Base-by-base conservation (phyloP, 768 basidiomycete species). In the Phylloporus scabripes region DNA sequence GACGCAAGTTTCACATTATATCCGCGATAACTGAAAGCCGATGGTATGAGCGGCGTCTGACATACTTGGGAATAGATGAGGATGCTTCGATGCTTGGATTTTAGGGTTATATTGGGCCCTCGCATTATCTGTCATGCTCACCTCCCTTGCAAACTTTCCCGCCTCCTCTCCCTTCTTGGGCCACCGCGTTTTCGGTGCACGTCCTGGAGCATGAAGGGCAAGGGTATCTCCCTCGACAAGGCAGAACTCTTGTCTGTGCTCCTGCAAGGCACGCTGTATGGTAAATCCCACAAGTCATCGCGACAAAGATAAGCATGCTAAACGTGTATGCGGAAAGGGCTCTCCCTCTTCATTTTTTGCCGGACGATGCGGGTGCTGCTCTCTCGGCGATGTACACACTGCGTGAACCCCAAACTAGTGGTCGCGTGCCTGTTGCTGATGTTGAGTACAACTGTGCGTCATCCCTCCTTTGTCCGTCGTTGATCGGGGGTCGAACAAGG, bases 271-370 rank as follows among this genome's bases (percentile, higher is more conserved):
- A n/a, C 53, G 2, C 23, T 62, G 21, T 60, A 63, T 36, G 61
- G 60, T 60, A 50, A 47, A 36, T 29, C 2, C 3, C 11, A 8
- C 15, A 10, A 17, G 18, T 7, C 12, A 12, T 31, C 29, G 29
- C 29, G 0, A 24, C 2, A 26, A 32, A 18, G 1, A 26, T 11
- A 23, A 7, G 10, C 21, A 20, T 34, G 1, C 36, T 15, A 32
- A 54, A n/a, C 6, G 3, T n/a, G 28, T 21, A 11, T 41, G 12
- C 12, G 0, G 0, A 12, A n/a, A 71, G 70, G 70, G 0, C 67
- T 70, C 47, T 71, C 68, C 5, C 28, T 69, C 23, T 46, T 70
- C 33, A 70, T 71, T 70, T 71, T 68, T 50, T 56, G 59, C 7
- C 58, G 55, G 3, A 65, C 67, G 1, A 37, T 71, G 10, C 64